A percentile compares a stretch with the other conserved stretches of the same genome.
Conservation (phyloP, 805 yeast species). For the Yarrowia alimentaria region DNA sequence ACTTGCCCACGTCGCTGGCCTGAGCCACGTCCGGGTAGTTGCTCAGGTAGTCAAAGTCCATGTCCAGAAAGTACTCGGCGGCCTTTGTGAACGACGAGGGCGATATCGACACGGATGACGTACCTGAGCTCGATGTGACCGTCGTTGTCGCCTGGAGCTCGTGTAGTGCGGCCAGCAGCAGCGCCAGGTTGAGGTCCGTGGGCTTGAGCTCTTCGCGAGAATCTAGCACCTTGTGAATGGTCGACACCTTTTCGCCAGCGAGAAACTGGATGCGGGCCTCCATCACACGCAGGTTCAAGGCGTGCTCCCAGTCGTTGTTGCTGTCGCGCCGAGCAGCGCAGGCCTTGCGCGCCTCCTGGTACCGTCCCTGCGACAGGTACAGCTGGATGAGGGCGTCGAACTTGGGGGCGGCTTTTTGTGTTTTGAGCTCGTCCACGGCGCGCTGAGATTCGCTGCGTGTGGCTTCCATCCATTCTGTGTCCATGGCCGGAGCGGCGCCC, state of each 20-base stretch:
- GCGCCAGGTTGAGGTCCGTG: constrained; percentile 2
- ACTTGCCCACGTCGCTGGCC: background rate
- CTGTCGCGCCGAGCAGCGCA: constrained; percentile 6
- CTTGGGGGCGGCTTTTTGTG: background rate
- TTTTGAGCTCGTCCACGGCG: constrained; percentile 5
- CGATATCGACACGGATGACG: background rate
- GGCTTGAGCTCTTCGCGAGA: constrained; percentile 8
- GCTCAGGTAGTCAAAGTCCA: constrained; percentile 13
- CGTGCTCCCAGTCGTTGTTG: constrained; percentile 24
- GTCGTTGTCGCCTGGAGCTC: constrained; percentile 14
- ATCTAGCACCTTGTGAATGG: constrained; percentile 12
- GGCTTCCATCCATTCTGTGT: constrained; percentile 1
- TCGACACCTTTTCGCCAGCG: constrained; percentile 13
- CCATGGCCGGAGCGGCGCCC: constrained; percentile 1
- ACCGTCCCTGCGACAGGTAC: background rate
- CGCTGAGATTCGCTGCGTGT: background rate
- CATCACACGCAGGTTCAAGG: constrained; percentile 17
- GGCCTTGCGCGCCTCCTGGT: constrained; percentile 7
- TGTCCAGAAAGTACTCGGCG: constrained; percentile 16
- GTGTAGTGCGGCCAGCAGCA: constrained; percentile 3
- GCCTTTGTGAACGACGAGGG: constrained; percentile 10
- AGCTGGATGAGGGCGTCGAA: background rate
- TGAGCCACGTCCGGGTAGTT: background rate
- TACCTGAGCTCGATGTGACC: background rate
- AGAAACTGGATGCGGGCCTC: constrained; percentile 10